A percentile compares a stretch with the other conserved stretches of the same genome.
These are phyloP conservation scores for Trematosphaeria pertusa DNA, from an alignment of 2,329 filamentous ascomycete species.

Conservation along the genomic window DNA sequence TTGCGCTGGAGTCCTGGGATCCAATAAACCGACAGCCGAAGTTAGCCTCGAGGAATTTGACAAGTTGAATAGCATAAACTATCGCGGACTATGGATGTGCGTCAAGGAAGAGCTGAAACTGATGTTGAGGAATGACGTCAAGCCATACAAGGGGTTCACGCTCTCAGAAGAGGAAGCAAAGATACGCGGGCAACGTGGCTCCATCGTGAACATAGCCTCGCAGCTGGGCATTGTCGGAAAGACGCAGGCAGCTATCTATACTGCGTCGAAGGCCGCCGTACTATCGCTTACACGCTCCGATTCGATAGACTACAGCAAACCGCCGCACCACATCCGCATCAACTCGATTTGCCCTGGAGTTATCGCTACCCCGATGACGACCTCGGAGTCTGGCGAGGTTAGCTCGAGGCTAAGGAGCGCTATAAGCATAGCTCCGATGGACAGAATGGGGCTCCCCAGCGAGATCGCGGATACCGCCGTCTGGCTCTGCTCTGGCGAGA, in stretches of 20 bases:
- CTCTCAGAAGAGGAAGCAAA: slow-evolving; percentile 5
- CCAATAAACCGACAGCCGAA: slow-evolving; percentile 51
- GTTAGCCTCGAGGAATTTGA: slow-evolving; percentile 60
- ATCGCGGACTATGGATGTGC: slow-evolving; percentile 63
- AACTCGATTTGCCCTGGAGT: slow-evolving; percentile 66
- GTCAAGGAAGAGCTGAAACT: slow-evolving; percentile 56
- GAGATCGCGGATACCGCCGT: slow-evolving; percentile 63
- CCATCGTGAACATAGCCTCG: slow-evolving; percentile 63
- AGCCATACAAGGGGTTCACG: slow-evolving; percentile 41
- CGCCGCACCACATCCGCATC: slow-evolving; percentile 56
- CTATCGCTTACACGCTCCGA: slow-evolving; percentile 65
- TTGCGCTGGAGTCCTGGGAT: slow-evolving; percentile 61
- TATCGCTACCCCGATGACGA: slow-evolving; percentile 51
- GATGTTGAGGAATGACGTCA: slow-evolving; percentile 59
- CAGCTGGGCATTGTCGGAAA: slow-evolving; percentile 55
- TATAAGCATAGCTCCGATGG: slow-evolving; percentile 56
- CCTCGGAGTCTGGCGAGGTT: slow-evolving; percentile 31
- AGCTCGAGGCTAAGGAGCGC: slow-evolving; percentile 46
- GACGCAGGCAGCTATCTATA: slow-evolving; percentile 59
- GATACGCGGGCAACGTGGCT: slow-evolving; percentile 52
- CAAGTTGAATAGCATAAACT: slow-evolving; percentile 62
- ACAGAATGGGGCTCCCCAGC: slow-evolving; percentile 56
- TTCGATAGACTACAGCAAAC: slow-evolving; percentile 62
- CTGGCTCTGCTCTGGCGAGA: slow-evolving; percentile 60
- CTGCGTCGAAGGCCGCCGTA: slow-evolving; percentile 64